Conservation (phyloP, 306 rosid genomes). For the Arachis hypogaea region DNA sequence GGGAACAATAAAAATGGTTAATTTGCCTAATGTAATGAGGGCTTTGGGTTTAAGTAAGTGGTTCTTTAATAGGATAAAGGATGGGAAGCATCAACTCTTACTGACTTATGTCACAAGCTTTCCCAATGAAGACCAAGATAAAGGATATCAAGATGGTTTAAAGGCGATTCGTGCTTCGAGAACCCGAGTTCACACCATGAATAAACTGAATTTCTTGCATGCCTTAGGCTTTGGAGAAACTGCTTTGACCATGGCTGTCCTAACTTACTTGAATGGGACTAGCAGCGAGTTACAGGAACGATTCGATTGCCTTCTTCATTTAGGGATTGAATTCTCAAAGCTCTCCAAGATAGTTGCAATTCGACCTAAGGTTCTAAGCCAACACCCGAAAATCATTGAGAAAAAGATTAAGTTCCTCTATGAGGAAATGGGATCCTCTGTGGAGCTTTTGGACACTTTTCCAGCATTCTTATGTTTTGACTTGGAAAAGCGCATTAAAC, state of each 20-base stretch:
- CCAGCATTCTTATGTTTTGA: constrained; percentile 68
- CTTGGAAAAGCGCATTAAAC: constrained; percentile 76
- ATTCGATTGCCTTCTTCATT: constrained; percentile 60
- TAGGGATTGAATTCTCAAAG: constrained; percentile 64
- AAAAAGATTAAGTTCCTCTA: constrained; percentile 60
- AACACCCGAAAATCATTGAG: constrained; percentile 59
- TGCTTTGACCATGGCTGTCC: constrained; percentile 53
- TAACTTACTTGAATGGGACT: constrained; percentile 58
- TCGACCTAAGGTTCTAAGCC: constrained; percentile 65
- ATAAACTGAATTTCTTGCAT: constrained; percentile 69
- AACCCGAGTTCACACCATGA: constrained; percentile 51
- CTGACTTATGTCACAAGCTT: constrained; percentile 43
- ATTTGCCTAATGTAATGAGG: constrained; percentile 69
- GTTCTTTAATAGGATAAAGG: constrained; percentile 61
- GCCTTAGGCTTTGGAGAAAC: constrained; percentile 81
- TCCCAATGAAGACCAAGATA: constrained; percentile 49
- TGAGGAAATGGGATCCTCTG: constrained; percentile 56
- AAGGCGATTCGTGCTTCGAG: constrained; percentile 49
- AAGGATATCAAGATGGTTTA: constrained; percentile 45
- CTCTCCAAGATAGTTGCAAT: constrained; percentile 53
- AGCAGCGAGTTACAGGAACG: constrained; percentile 52
- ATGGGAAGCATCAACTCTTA: constrained; percentile 56
- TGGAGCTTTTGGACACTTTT: constrained; percentile 51
- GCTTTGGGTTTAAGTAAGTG: constrained; percentile 72
- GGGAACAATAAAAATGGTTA: constrained; percentile 66